phyloP scores from a whole-genome alignment of 176 grass and related monocot genomes.

The Rhipidocladum racemiflorum region DNA sequence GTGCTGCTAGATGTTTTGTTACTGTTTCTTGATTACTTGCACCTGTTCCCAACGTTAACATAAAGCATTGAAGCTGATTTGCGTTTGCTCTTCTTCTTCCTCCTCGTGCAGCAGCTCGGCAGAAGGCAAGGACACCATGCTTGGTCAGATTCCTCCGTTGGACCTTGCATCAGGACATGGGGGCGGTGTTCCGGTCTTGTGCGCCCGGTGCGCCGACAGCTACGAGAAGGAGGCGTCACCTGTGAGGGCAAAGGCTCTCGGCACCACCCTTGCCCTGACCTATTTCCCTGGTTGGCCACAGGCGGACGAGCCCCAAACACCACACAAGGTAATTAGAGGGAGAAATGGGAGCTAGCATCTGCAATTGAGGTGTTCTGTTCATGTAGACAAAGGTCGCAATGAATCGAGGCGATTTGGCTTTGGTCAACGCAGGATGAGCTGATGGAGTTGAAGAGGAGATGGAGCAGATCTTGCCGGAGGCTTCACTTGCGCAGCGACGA shows the following conservation, averaged over 20 bases:
- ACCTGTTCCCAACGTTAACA: no score
- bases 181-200: constrained; percentile 27
- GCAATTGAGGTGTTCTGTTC: neutral
- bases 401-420: neutral
- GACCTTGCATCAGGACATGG: constrained; percentile 10
- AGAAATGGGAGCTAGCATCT: neutral
- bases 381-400: neutral
- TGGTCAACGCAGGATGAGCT: constrained; percentile 40
- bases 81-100: neutral
- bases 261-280: constrained; percentile 30
- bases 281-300: constrained; percentile 61
- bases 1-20: no score
- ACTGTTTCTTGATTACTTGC: no score
- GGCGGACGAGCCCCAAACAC: constrained; percentile 31
- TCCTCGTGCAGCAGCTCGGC: neutral
- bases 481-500: constrained; percentile 35
- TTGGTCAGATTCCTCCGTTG: constrained; percentile 14
- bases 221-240: constrained; percentile 58
- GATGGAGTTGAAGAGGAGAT: constrained; percentile 60
- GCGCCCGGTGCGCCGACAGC: constrained; percentile 39
- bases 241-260: constrained; percentile 16
- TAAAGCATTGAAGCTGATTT: neutral
- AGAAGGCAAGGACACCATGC: neutral
- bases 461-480: constrained; percentile 53
- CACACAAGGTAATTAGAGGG: constrained; percentile 41